Base-by-base conservation (phyloP, 1,139 yeast species). In the Diutina ranongensis region DNA sequence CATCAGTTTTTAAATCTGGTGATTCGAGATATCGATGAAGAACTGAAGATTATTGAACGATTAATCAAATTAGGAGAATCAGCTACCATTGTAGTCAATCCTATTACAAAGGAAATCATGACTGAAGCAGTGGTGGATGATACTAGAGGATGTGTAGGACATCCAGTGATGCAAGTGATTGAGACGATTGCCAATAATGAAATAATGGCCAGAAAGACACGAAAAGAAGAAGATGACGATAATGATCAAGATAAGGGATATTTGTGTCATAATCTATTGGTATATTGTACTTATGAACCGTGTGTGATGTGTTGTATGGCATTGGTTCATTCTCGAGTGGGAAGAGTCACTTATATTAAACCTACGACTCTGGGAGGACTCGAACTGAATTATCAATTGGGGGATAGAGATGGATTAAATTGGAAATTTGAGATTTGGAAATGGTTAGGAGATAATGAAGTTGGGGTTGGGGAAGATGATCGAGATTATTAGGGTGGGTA, bases 301-400 rank as follows among this genome's bases (percentile, higher is more conserved):
- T 94, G 98, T 58, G 76, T 86, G 0, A 94, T 92, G 97, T 94
- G 99, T 57, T 67, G 85, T 8, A 94, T 94, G 99, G 98, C 97
- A 0, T 67, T 94, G 34, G 82, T 89, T 10, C 98, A 94, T 60
- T 89, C 97, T 1, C 70, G 99, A 44, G 73, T 94, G 1, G 72
- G 78, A 13, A 67, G 88, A 47, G 64, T 92, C 35, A 67, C 85
- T 1, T 92, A 81, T 58, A 53, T 85, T 21, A 63, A 68, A 44
- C 58, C 61, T 2, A 61, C 71, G 7, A 68, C 58, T 1, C 45
- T 47, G 18, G 54, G 59, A 2, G 76, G 76, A 1, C 72, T 88
- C 49, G 88, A 83, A 15, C 74, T 79, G 35, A 75, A 81, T 3
- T 84, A 82, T 54, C 80, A 83, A 51, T 71, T 92, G 46, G 97